Percentiles rank a stretch among this genome's conserved stretches.
Evolutionary conservation across 768 basidiomycete genomes (phyloP).

Genomic region (Lentinus brumalis): DNA sequence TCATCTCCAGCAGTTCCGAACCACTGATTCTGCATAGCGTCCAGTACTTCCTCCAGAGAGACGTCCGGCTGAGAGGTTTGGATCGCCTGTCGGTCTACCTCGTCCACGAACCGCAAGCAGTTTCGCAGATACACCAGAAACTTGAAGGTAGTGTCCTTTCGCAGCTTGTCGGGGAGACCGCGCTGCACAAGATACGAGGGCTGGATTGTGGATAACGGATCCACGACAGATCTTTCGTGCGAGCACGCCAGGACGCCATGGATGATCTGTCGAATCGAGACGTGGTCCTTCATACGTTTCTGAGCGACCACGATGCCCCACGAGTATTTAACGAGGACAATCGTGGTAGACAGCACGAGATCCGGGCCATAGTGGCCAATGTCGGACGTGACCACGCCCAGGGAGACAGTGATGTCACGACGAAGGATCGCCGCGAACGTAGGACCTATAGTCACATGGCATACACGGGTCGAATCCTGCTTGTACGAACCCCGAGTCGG

Average conservation of each 20-base stretch:
- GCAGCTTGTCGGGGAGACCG: slow-evolving; percentile 66
- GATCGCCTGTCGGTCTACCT: slow-evolving; percentile 30
- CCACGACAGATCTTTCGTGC: slow-evolving; percentile 53
- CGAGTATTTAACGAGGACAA: slow-evolving; percentile 1
- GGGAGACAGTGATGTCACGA: slow-evolving; percentile 22
- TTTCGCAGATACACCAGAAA: slow-evolving; percentile 80
- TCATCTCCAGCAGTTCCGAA: slow-evolving; percentile 17
- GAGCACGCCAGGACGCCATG: slow-evolving; percentile 53
- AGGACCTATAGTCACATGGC: slow-evolving; percentile 20
- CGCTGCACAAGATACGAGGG: slow-evolving; percentile 82
- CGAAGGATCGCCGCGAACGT: slow-evolving; percentile 4
- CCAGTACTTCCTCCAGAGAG: slow-evolving; percentile 19
- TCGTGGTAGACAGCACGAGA: slow-evolving; percentile 20
- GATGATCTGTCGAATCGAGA: slow-evolving; percentile 43
- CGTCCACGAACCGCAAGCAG: slow-evolving; percentile 50
- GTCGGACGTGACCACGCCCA: slow-evolving; percentile 26
- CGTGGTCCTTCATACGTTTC: slow-evolving; percentile 21
- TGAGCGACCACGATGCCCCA: not conserved
- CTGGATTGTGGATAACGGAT: slow-evolving; percentile 81
- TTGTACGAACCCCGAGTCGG: slow-evolving; percentile 5
- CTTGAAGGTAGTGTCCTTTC: slow-evolving; percentile 71
- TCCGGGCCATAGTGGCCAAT: slow-evolving; percentile 35
- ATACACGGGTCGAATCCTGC: slow-evolving; percentile 1
- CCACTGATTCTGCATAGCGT: slow-evolving; percentile 20
- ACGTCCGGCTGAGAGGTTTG: slow-evolving; percentile 3